Percentiles rank a stretch among this genome's conserved stretches.
Conservation (phyloP, 2,329 filamentous ascomycete genomes). For the Trematosphaeria pertusa region DNA sequence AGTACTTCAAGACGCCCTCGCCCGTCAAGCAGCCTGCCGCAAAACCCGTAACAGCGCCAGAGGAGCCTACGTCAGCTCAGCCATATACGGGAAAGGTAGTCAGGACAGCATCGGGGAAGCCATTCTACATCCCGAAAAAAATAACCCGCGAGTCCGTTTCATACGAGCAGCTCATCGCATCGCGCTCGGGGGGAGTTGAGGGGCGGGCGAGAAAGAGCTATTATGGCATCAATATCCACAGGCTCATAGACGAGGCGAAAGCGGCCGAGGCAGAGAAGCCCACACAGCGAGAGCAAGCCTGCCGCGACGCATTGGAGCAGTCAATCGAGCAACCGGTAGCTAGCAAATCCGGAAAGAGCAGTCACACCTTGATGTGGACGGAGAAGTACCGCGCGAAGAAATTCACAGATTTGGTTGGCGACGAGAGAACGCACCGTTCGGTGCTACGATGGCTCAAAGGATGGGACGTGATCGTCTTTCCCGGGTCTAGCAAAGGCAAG, state of each 20-base stretch:
- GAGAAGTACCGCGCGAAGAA: constrained; percentile 94
- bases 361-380: constrained; percentile 77
- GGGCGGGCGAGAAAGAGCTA: constrained; percentile 77
- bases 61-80: constrained; percentile 22
- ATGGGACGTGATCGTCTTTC: constrained; percentile 94
- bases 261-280: constrained; percentile 61
- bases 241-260: constrained; percentile 74
- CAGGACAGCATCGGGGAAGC: constrained; percentile 64
- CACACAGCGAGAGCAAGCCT: constrained; percentile 25
- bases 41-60: no score
- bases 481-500: constrained; percentile 70
- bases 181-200: constrained; percentile 67
- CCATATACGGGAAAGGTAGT: constrained; percentile 29
- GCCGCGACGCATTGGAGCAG: constrained; percentile 35
- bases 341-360: constrained; percentile 34
- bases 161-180: constrained; percentile 72
- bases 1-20: constrained; percentile 37
- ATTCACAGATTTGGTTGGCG: constrained; percentile 92
- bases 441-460: constrained; percentile 92
- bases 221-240: constrained; percentile 92
- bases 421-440: constrained; percentile 89
- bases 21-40: constrained; percentile 28
- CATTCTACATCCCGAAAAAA: constrained; percentile 63
- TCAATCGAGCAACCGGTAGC: constrained; percentile 48
- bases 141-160: constrained; percentile 56